phyloP scores from a whole-genome alignment of 1,284 basidiomycete genomes.

The Irpex rosettiformis region DNA sequence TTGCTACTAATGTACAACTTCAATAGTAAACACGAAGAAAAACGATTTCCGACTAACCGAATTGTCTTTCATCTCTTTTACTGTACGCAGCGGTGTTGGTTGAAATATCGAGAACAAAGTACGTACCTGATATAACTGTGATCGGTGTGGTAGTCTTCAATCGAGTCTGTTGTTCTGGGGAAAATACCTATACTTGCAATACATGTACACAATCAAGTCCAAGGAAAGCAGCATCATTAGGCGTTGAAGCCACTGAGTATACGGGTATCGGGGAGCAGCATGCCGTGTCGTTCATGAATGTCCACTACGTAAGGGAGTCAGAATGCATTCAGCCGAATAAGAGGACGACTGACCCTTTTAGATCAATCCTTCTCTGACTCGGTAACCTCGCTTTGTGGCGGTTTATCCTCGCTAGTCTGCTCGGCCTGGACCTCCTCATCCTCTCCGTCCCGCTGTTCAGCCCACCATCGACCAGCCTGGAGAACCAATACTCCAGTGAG shows the following conservation, averaged over 20 bases:
- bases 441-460: constrained; percentile 55
- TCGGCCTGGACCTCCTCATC: constrained; percentile 28
- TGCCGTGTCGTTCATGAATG: not conserved
- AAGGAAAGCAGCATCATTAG: not conserved
- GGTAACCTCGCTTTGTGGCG: not conserved
- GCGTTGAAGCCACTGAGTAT: not conserved
- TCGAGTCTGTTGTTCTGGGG: not conserved
- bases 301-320: not conserved
- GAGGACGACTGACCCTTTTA: not conserved
- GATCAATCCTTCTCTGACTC: constrained; percentile 4
- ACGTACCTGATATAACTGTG: too few species aligned
- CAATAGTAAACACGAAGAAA: not conserved
- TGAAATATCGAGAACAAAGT: not conserved
- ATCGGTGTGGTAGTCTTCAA: too few species aligned
- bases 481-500: constrained; percentile 76
- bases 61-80: not conserved
- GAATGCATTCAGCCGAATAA: not conserved
- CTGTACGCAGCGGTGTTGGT: not conserved
- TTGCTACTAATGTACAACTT: too few species aligned
- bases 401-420: constrained; percentile 12
- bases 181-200: not conserved
- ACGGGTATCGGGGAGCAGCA: not conserved
- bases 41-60: not conserved
- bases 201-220: not conserved
- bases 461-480: constrained; percentile 80